Conservation (phyloP, 768 basidiomycete genomes). For the Suillus subalutaceus region DNA sequence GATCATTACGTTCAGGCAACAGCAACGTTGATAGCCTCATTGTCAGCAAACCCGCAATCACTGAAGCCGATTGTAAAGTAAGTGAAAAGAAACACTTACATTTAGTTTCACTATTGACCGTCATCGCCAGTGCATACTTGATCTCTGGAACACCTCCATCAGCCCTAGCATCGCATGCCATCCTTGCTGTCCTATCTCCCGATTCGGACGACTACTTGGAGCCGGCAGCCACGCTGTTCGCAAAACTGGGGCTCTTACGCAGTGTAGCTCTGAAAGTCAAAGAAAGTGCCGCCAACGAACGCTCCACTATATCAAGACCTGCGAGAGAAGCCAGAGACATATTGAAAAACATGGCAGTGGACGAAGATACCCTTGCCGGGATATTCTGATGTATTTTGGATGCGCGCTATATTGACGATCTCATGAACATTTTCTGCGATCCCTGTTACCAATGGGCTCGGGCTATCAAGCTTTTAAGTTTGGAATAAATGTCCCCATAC, state of each 20-base stretch:
- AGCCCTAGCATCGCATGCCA: constrained; percentile 59
- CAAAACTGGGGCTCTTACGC: constrained; percentile 60
- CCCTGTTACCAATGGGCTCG: neutral
- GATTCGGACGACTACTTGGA: constrained; percentile 40
- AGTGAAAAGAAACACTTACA: constrained; percentile 30
- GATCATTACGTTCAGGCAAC: constrained; percentile 73
- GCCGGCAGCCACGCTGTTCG: constrained; percentile 50
- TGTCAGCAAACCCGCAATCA: constrained; percentile 63
- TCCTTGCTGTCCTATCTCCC: constrained; percentile 56
- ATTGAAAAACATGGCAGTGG: constrained; percentile 41
- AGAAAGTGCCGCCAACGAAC: constrained; percentile 69
- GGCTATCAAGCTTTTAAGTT: neutral
- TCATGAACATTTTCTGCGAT: neutral
- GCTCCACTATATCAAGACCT: constrained; percentile 72
- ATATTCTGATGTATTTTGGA: constrained; percentile 23
- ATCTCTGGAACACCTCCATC: constrained; percentile 70
- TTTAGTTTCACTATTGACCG: constrained; percentile 10
- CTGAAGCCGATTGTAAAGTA: constrained; percentile 72
- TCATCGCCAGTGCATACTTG: constrained; percentile 55
- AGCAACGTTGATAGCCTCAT: constrained; percentile 61
- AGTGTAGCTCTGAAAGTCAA: constrained; percentile 74
- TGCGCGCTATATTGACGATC: neutral
- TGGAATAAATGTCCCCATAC: neutral
- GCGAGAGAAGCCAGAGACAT: constrained; percentile 83
- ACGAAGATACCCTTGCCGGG: constrained; percentile 29